Evolutionary conservation across 495 filamentous ascomycete species (phyloP), one percentile per base, ranked within the genome.

Genomic region (Bryoglossum gracile): DNA sequence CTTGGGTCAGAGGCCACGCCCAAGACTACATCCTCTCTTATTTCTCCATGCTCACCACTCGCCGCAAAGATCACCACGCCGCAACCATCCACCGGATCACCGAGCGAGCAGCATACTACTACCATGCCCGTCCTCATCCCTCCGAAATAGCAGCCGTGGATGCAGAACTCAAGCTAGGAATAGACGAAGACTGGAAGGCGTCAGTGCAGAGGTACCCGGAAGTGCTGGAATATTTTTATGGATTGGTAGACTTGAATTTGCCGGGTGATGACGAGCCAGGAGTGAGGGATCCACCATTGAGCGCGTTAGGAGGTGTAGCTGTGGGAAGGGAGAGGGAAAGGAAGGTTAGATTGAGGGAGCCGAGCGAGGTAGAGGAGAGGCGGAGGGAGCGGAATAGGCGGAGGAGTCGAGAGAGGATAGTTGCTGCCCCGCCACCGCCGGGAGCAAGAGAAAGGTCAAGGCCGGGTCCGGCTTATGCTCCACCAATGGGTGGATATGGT

Each of bases 111-210:
- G 71, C 75, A 36, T 78, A 80, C 62, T 75, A 73, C 59, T 79
- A 73, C 62, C 65, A 67, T 51, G 64, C 69, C 1, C 68, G 67
- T 18, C 76, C 76, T 30, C 74, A 78, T 47, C 76, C 75, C 10
- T 71, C 64, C 54, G 71, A 84, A 59, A 69, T 86, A 24, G 64
- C 70, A 18, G 70, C 72, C 24, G 80, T 78, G 19, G 72, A 84
- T 54, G 67, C 69, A 6, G 67, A 72, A 51, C 71, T 85, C 44
- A 82, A 83, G 62, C 68, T 75, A 30, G 83, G 80, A 53, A 81
- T 86, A 61, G 82, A 86, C 58, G 81, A 83, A 28, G 83, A 87
- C 66, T 87, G 83, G 83, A 71, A 76, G 54, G 68, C 72, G 6
- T 78, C 74, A 23, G 82, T 86, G 28, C 77, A 84, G 44, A 69